These are phyloP conservation scores for Diaporthe batatas DNA, from an alignment of 2,329 filamentous ascomycete species.

Conservation along the genomic window DNA sequence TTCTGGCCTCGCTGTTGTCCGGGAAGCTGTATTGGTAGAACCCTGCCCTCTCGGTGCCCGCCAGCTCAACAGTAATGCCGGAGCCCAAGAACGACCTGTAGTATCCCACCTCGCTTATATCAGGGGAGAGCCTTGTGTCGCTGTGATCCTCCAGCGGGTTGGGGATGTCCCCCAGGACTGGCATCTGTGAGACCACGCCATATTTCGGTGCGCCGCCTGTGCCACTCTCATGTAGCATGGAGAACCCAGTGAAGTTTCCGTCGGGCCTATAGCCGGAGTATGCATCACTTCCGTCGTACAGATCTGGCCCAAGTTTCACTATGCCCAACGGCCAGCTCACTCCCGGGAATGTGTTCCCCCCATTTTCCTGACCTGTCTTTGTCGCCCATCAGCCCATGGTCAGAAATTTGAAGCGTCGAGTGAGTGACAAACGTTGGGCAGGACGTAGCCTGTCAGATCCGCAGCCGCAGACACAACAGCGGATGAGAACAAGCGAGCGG, in stretches of 20 bases:
- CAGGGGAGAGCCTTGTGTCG: conserved; percentile 64
- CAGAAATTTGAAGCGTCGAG: background rate
- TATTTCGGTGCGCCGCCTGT: conserved; percentile 80
- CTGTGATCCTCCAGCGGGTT: conserved; percentile 70
- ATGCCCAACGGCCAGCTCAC: conserved; percentile 62
- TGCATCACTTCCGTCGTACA: conserved; percentile 62
- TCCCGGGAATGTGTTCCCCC: conserved; percentile 65
- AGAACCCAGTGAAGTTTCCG: conserved; percentile 71
- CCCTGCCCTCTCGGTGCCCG: conserved; percentile 68
- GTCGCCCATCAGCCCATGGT: conserved; percentile 24
- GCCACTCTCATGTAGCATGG: conserved; percentile 75
- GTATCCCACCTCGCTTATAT: conserved; percentile 70
- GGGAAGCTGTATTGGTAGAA: conserved; percentile 74
- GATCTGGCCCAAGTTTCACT: conserved; percentile 64
- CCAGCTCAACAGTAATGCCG: conserved; percentile 69
- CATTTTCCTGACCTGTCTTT: conserved; percentile 60
- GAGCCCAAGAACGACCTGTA: conserved; percentile 69
- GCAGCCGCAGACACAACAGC: conserved; percentile 26
- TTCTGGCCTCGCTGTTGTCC: conserved; percentile 50
- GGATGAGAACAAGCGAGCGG: background rate
- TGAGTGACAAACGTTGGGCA: conserved; percentile 46
- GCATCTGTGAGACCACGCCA: conserved; percentile 73
- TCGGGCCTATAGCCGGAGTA: conserved; percentile 66
- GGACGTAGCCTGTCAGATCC: conserved; percentile 52
- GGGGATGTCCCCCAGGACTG: conserved; percentile 60